These are phyloP conservation scores for Haematococcus lacustris DNA, from an alignment of 139 green algal species.

Conservation along the genomic window DNA sequence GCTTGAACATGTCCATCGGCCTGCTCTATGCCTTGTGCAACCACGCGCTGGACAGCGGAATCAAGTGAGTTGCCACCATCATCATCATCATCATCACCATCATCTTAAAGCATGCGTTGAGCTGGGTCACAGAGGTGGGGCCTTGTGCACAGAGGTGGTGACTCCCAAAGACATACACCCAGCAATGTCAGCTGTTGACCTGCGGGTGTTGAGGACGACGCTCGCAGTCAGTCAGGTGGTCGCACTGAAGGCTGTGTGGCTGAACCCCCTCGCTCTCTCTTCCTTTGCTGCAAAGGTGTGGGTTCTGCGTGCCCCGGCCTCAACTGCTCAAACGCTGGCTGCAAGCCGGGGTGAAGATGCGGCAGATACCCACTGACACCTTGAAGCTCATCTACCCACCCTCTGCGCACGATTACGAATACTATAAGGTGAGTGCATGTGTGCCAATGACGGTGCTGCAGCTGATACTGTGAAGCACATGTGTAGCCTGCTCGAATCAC, in stretches of 20 bases:
- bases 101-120: neutral
- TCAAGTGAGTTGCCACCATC: constrained; percentile 42
- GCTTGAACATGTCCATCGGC: constrained; percentile 62
- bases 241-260: too few relatives aligned
- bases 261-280: too few relatives aligned
- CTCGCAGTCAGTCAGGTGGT: too few relatives aligned
- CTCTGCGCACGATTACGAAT: constrained; percentile 57
- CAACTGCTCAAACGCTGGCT: constrained; percentile 65
- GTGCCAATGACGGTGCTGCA: too few relatives aligned
- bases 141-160: too few relatives aligned
- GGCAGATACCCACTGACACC: constrained; percentile 36
- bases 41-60: constrained; percentile 36
- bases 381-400: constrained; percentile 60
- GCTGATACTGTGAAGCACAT: too few relatives aligned
- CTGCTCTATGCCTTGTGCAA: constrained; percentile 63
- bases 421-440: constrained; percentile 49
- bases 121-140: too few relatives aligned
- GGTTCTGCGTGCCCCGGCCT: constrained; percentile 58
- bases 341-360: constrained; percentile 51
- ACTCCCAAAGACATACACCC: too few relatives aligned
- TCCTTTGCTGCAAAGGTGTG: constrained; percentile 24
- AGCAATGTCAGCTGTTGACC: too few relatives aligned
- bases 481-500: too few relatives aligned
- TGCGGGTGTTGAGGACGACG: too few relatives aligned
- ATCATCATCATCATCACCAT: too few relatives aligned